These are phyloP conservation scores for Pseudocercospora fuligena DNA, from an alignment of 2,329 filamentous ascomycete species.

Conservation along the genomic window DNA sequence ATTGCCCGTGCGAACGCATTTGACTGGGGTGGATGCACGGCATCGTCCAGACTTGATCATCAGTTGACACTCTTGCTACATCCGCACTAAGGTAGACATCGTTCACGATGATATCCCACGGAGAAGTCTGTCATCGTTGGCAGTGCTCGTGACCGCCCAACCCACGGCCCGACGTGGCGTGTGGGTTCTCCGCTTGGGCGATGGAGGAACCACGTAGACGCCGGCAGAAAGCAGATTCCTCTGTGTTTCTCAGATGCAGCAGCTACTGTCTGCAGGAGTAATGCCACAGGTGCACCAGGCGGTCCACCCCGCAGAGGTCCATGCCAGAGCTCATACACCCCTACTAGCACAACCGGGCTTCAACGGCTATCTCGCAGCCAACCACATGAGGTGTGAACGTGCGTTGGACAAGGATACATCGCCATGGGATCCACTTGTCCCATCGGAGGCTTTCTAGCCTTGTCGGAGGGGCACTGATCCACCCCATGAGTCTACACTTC, in stretches of 20 bases:
- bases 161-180: conserved; percentile 19
- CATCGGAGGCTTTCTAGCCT: conserved; percentile 40
- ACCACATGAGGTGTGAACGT: conserved; percentile 35
- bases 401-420: conserved; percentile 31
- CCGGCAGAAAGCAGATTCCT: conserved; percentile 17
- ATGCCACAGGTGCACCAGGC: conserved; percentile 36
- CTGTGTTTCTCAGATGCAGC: conserved; percentile 28
- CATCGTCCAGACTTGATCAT: conserved; percentile 20
- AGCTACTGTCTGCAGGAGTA: conserved; percentile 31
- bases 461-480: conserved; percentile 36
- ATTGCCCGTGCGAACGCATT: conserved; percentile 24
- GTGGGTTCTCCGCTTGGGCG: conserved; percentile 19
- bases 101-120: neutral
- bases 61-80: conserved; percentile 7
- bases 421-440: conserved; percentile 32
- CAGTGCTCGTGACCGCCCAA: conserved; percentile 18
- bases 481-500: conserved; percentile 29
- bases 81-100: neutral
- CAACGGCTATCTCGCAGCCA: conserved; percentile 39
- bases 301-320: conserved; percentile 37
- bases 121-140: neutral
- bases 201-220: conserved; percentile 23
- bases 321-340: conserved; percentile 33
- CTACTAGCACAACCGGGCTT: conserved; percentile 35
- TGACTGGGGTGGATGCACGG: conserved; percentile 20